Percentiles rank a stretch among this genome's conserved stretches.
Evolutionary conservation across 768 basidiomycete genomes (phyloP).

Genomic region (Candolleomyces eurysporus): DNA sequence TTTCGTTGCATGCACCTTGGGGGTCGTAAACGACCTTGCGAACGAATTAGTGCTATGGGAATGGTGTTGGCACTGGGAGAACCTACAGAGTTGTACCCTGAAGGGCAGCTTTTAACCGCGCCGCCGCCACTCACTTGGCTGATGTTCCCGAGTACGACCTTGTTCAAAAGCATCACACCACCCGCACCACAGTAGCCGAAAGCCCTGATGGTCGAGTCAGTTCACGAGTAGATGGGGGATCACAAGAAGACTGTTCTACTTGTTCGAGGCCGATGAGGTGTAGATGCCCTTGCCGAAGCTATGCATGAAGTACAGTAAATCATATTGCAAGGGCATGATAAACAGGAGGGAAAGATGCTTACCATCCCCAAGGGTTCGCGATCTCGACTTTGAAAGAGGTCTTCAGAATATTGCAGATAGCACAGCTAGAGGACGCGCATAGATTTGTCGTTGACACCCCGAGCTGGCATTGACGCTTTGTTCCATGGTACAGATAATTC

Average conservation of each 20-base stretch:
- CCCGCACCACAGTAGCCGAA: not conserved
- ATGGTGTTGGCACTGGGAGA: too few species aligned
- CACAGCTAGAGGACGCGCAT: slow-evolving; percentile 3
- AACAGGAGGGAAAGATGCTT: slow-evolving; percentile 6
- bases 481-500: slow-evolving; percentile 14
- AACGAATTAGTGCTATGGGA: not conserved
- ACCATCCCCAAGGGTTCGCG: slow-evolving; percentile 20
- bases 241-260: slow-evolving; percentile 11
- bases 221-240: too few species aligned
- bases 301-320: not conserved
- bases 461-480: slow-evolving; percentile 9
- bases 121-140: slow-evolving; percentile 5
- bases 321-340: not conserved
- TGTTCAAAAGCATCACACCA: slow-evolving; percentile 13
- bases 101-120: slow-evolving; percentile 11
- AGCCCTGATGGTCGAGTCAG: not conserved
- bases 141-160: slow-evolving; percentile 14
- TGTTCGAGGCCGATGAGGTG: slow-evolving; percentile 15
- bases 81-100: slow-evolving; percentile 13
- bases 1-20: slow-evolving; percentile 2
- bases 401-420: slow-evolving; percentile 14
- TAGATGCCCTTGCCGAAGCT: slow-evolving; percentile 18
- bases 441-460: slow-evolving; percentile 9
- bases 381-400: slow-evolving; percentile 14
- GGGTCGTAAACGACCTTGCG: slow-evolving; percentile 15